A percentile compares a stretch with the other conserved stretches of the same genome.
Conservation (phyloP, 75 land plant genomes). For the Gnetum montanum region DNA sequence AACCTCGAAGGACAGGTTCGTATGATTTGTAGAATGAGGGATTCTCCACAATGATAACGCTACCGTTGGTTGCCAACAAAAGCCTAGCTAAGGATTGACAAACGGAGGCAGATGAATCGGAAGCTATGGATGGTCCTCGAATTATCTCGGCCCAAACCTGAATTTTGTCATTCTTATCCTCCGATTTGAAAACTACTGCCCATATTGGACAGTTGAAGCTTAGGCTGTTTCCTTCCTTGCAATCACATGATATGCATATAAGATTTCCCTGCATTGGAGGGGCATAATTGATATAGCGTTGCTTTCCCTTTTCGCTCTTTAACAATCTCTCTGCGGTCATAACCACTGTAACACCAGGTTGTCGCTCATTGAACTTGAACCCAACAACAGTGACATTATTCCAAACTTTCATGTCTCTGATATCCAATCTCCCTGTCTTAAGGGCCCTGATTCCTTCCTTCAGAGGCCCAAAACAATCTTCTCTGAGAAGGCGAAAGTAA, state of each 20-base stretch:
- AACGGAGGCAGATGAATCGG: too few species aligned
- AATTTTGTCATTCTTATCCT: conserved; percentile 2
- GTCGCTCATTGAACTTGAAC: conserved; percentile 2
- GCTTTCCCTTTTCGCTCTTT: not conserved
- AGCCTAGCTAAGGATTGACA: too few species aligned
- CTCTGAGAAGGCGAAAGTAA: conserved; percentile 10
- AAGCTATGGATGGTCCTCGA: too few species aligned
- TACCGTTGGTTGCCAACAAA: too few species aligned
- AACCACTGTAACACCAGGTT: conserved; percentile 8
- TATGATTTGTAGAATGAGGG: conserved; percentile 25
- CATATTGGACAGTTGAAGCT: conserved; percentile 13
- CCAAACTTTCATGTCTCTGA: conserved; percentile 19
- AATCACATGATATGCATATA: conserved; percentile 11
- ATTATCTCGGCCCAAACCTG: too few species aligned
- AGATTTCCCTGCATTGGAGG: conserved; percentile 11
- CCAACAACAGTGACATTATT: not conserved
- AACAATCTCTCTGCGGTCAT: not conserved
- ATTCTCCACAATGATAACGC: conserved; percentile 16
- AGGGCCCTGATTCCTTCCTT: conserved; percentile 7
- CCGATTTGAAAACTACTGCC: conserved; percentile 9
- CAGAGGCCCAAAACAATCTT: conserved; percentile 13
- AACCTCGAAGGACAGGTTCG: conserved; percentile 12
- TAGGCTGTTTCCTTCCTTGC: too few species aligned
- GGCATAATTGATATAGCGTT: too few species aligned
- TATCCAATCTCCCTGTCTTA: conserved; percentile 7